Evolutionary conservation across 345 rosid genomes (phyloP), one percentile per base, ranked within the genome.

Genomic region (Trapa incisa): DNA sequence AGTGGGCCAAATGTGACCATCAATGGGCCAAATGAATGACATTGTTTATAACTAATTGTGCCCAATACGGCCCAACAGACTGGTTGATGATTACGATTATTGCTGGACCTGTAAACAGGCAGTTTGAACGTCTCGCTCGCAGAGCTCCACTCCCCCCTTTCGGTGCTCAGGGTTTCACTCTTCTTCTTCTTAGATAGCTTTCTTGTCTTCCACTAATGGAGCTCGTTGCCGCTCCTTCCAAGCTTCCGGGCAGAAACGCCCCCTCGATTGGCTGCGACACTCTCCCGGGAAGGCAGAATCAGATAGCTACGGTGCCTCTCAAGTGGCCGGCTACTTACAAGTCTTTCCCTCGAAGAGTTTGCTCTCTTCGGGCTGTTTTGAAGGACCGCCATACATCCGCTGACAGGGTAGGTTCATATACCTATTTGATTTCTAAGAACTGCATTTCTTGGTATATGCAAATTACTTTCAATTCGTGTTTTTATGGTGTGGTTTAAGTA

Each of bases 201-300:
- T 22, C 60, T 54, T 54, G 8, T 2, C 63, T 32, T 37, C 36
- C 8, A 10, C 39, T 47, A 53, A 76, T 83, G 87, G 82, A 83
- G 76, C 73, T 82, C n/a, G 72, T 62, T 3, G 76, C 65, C 16
- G 71, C 74, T 13, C 74, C 78, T 70, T 71, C 80, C 4, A 74
- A 70, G 74, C 73, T 76, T 65, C 67, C 74, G 37, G 11, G 68
- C 37, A 68, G 68, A 72, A 69, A 64, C 48, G 57, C 67, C 57
- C 43, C 71, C 16, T 58, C 63, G 37, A 15, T 12, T 4, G 38
- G 14, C 37, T 42, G 37, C 71, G 53, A 73, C 39, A 47, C 63
- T 37, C 13, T 13, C 37, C 65, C 53, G 5, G 65, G 73, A 45
- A 66, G 71, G 67, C 79, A 61, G 56, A 54, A 41, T 70, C 73